Evolutionary conservation across 108 stramenopile genomes (phyloP), one percentile per base, ranked within the genome.

Genomic region (Aureococcus anophagefferens): DNA sequence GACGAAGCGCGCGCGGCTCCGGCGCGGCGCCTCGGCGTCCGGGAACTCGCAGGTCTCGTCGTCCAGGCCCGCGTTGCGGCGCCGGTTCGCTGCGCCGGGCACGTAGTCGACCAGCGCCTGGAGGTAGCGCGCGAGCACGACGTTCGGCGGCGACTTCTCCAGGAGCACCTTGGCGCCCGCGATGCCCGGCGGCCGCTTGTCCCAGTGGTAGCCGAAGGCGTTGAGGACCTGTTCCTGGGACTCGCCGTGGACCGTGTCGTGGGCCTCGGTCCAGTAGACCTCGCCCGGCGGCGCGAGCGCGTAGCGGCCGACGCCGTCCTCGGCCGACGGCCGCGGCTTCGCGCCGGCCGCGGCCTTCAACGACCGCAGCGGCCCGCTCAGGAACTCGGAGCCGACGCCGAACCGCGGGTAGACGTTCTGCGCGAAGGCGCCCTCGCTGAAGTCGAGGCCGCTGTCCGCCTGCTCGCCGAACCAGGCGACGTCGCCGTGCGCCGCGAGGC

Each of bases 91-190:
- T n/a, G n/a, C n/a, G n/a, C n/a, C n/a, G n/a, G n/a, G n/a, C n/a
- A n/a, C n/a, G n/a, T n/a, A 68, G 33, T 75, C 40, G 30, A 70
- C 69, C 5, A 75, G 34, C 29, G 69, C 74, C 36, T 75, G 62
- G 28, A 75, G 74, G 46, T 70, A 75, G 33, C 62, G 59, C 30
- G 68, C n/a, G 30, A 75, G 68, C 17, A 69, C 62, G 21, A 30
- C 68, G 70, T 69, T 75, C 30, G 69, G 74, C 30, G 74, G 69
- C 32, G 69, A 70, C 59, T 75, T 75, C 35, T 75, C 74, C 31
- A 75, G 59, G 36, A 69, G 70, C 33, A 75, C 74, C n/a, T n/a
- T n/a, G 67, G 68, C 46, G 7, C 7, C 37, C 4, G 4, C 37
- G 7, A 4, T 9, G 7, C 11, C 7, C 7, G 37, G 37, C 37